A percentile compares a stretch with the other conserved stretches of the same genome.
phyloP scores from a whole-genome alignment of 2,329 filamentous ascomycete genomes.

The Immersiporthe knoxdaviesiana region DNA sequence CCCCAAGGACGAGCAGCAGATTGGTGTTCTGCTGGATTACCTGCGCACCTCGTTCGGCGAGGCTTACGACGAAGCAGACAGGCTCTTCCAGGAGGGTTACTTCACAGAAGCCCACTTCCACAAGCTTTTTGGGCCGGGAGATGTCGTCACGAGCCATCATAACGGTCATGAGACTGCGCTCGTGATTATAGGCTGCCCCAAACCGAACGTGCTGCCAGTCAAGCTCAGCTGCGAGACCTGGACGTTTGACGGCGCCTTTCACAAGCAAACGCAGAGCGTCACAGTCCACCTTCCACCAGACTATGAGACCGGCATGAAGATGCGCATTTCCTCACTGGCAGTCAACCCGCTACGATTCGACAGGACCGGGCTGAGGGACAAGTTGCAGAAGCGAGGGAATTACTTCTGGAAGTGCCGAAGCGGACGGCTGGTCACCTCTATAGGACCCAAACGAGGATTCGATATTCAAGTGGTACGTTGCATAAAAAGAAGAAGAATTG shows the following conservation, averaged over 20 bases:
- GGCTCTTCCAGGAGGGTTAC: background rate
- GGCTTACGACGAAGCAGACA: background rate
- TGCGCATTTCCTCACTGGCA: background rate
- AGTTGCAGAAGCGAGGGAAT: background rate
- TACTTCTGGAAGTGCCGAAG: slow-evolving; percentile 8
- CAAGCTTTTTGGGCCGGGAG: slow-evolving; percentile 1
- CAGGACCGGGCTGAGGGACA: background rate
- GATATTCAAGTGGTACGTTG: slow-evolving; percentile 7
- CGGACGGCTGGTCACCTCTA: background rate
- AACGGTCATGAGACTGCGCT: background rate
- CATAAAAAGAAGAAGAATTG: background rate
- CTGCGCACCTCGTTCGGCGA: background rate
- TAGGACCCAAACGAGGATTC: background rate
- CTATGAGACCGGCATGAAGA: background rate
- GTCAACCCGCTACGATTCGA: background rate
- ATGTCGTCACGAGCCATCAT: background rate
- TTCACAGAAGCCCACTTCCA: slow-evolving; percentile 4
- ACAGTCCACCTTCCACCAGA: background rate
- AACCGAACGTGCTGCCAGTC: background rate
- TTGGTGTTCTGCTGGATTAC: slow-evolving; percentile 1
- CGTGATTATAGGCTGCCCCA: background rate
- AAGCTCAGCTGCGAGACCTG: slow-evolving; percentile 1
- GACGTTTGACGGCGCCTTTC: slow-evolving; percentile 1
- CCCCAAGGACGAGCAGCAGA: background rate
- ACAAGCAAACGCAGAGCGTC: background rate